Evolutionary conservation across 2,329 filamentous ascomycete genomes (phyloP).

Genomic region (Dothideomycetidae sp.): DNA sequence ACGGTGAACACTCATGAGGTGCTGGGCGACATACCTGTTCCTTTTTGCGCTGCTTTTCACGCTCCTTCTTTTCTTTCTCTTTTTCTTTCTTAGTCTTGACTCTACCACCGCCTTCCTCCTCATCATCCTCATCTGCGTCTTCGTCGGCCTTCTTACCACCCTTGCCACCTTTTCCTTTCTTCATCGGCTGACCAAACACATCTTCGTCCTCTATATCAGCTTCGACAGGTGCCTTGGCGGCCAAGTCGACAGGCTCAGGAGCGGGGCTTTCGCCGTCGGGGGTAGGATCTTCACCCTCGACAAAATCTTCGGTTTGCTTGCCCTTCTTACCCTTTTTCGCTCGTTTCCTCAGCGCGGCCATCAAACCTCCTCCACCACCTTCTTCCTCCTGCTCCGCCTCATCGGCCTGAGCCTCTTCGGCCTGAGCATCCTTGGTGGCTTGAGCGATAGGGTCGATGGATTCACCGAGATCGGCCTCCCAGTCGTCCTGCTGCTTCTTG

Average conservation of each 20-base stretch:
- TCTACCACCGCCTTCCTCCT: slow-evolving; percentile 44
- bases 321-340: slow-evolving; percentile 85
- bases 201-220: slow-evolving; percentile 57
- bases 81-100: slow-evolving; percentile 97
- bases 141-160: slow-evolving; percentile 28
- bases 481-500: slow-evolving; percentile 71
- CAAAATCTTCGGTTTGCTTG: slow-evolving; percentile 55
- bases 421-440: slow-evolving; percentile 30
- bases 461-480: slow-evolving; percentile 88
- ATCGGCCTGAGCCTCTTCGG: slow-evolving; percentile 31
- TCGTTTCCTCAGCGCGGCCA: slow-evolving; percentile 39
- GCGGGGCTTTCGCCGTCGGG: slow-evolving; percentile 28
- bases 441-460: slow-evolving; percentile 47
- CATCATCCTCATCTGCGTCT: slow-evolving; percentile 36
- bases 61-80: slow-evolving; percentile 94
- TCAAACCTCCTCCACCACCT: slow-evolving; percentile 34
- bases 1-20: too few relatives aligned
- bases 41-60: slow-evolving; percentile 97
- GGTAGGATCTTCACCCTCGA: slow-evolving; percentile 48
- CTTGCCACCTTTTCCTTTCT: slow-evolving; percentile 51
- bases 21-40: slow-evolving; percentile 74
- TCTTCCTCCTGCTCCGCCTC: slow-evolving; percentile 38
- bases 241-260: slow-evolving; percentile 29
- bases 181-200: slow-evolving; percentile 62
- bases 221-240: slow-evolving; percentile 62